phyloP scores from a whole-genome alignment of 352 stramenopile species.

The Elongisporangium undulatum region DNA sequence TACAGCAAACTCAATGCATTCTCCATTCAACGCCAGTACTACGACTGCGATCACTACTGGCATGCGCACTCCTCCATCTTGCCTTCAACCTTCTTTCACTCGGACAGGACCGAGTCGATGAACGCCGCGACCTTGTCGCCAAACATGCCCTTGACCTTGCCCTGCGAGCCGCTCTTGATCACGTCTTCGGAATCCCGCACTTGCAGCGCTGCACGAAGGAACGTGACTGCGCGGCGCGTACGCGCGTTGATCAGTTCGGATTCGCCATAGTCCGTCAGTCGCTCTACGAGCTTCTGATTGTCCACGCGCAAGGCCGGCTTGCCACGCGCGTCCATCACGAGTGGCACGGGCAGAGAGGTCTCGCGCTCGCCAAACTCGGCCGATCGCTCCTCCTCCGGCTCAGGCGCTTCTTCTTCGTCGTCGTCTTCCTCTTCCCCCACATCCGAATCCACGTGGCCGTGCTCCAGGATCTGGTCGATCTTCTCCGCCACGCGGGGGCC shows the following conservation, averaged over 20 bases:
- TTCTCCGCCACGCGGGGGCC: conserved; percentile 50
- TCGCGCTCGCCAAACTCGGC: conserved; percentile 10
- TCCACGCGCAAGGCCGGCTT: conserved; percentile 26
- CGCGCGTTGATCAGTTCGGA: conserved; percentile 44
- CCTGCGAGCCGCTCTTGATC: conserved; percentile 47
- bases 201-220: conserved; percentile 54
- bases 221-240: conserved; percentile 57
- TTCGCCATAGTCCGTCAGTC: conserved; percentile 53
- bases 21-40: background rate
- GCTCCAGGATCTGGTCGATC: conserved; percentile 70
- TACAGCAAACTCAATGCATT: no score
- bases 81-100: background rate
- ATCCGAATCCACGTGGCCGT: conserved; percentile 66
- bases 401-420: conserved; percentile 31
- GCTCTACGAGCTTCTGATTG: conserved; percentile 68
- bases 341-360: conserved; percentile 22
- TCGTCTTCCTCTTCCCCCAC: conserved; percentile 58
- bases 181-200: conserved; percentile 34
- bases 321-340: conserved; percentile 46
- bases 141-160: conserved; percentile 49
- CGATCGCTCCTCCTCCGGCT: conserved; percentile 21
- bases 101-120: conserved; percentile 37
- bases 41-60: background rate
- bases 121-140: conserved; percentile 59
- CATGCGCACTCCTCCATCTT: background rate